Conservation (phyloP, 1,284 basidiomycete genomes). For the Leccinum subrobustum region DNA sequence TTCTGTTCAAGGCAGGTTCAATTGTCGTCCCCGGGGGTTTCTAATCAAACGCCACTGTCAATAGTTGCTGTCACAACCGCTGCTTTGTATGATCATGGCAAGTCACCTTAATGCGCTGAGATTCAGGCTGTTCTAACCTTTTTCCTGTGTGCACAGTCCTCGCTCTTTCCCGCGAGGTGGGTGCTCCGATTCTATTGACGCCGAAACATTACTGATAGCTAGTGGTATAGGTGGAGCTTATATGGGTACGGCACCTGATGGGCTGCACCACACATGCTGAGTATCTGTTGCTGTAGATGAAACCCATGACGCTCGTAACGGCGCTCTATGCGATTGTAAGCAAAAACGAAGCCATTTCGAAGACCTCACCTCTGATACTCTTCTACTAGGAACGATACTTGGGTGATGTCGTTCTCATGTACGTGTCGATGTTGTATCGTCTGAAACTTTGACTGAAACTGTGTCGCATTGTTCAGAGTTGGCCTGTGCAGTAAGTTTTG, state of each 20-base stretch:
- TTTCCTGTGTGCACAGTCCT: slow-evolving; percentile 17
- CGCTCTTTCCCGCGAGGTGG: slow-evolving; percentile 27
- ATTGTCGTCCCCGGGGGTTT: not conserved
- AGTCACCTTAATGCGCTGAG: not conserved
- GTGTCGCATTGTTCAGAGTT: slow-evolving; percentile 10
- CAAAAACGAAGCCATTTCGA: not conserved
- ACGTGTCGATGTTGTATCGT: slow-evolving; percentile 4
- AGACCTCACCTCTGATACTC: slow-evolving; percentile 5
- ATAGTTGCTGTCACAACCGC: slow-evolving; percentile 31
- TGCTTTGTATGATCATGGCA: slow-evolving; percentile 32
- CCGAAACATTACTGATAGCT: slow-evolving; percentile 2
- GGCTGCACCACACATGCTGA: not conserved
- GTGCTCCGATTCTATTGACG: slow-evolving; percentile 1
- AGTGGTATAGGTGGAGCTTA: slow-evolving; percentile 27
- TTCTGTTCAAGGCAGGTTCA: slow-evolving; percentile 24
- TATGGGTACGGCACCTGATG: slow-evolving; percentile 27
- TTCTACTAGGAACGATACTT: slow-evolving; percentile 29
- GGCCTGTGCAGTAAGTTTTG: slow-evolving; percentile 20
- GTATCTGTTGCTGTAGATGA: slow-evolving; percentile 20
- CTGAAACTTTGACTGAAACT: not conserved
- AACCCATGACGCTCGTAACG: slow-evolving; percentile 25
- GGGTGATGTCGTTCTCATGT: slow-evolving; percentile 33
- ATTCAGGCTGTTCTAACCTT: not conserved
- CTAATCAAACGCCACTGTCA: slow-evolving; percentile 6
- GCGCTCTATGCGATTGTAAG: slow-evolving; percentile 29